Percentiles rank a stretch among this genome's conserved stretches.
These are phyloP conservation scores for Hypoxylon trugodes DNA, from an alignment of 495 filamentous ascomycete species.

Conservation along the genomic window DNA sequence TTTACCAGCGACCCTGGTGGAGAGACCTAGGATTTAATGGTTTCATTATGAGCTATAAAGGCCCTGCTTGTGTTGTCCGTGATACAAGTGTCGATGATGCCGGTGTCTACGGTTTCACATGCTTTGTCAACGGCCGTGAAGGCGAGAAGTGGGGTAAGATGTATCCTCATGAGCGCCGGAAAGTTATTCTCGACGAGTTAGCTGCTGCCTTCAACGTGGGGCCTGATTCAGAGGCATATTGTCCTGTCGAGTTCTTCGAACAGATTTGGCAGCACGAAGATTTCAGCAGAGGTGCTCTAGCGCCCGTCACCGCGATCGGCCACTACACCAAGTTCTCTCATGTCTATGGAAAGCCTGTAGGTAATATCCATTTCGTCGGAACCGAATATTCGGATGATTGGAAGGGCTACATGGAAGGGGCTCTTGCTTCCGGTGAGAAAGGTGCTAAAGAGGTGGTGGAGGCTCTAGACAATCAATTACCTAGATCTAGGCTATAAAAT, in stretches of 20 bases:
- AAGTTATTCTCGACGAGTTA: conserved; percentile 9
- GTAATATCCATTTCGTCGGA: conserved; percentile 54
- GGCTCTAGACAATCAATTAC: background rate
- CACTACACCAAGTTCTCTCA: conserved; percentile 40
- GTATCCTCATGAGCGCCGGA: conserved; percentile 4
- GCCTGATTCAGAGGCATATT: background rate
- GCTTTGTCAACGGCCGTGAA: conserved; percentile 47
- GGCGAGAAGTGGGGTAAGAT: conserved; percentile 46
- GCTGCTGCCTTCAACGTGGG: conserved; percentile 1
- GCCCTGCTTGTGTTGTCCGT: conserved; percentile 48
- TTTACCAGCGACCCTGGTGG: conserved; percentile 54
- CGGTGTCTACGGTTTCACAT: conserved; percentile 49
- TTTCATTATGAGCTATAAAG: conserved; percentile 46
- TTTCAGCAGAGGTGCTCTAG: conserved; percentile 31
- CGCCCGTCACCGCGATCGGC: conserved; percentile 40
- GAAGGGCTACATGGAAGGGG: conserved; percentile 61
- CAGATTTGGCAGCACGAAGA: conserved; percentile 30
- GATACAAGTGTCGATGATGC: conserved; percentile 50
- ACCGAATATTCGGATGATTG: conserved; percentile 54
- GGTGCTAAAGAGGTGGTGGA: conserved; percentile 50
- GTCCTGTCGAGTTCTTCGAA: conserved; percentile 21
- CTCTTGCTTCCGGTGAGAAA: conserved; percentile 47
- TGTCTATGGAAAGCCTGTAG: conserved; percentile 35
- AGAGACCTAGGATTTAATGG: conserved; percentile 45
- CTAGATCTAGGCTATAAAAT: background rate